Percentiles rank a stretch among this genome's conserved stretches.
phyloP scores from a whole-genome alignment of 805 yeast species.

The Teunomyces lycoperdinae region DNA sequence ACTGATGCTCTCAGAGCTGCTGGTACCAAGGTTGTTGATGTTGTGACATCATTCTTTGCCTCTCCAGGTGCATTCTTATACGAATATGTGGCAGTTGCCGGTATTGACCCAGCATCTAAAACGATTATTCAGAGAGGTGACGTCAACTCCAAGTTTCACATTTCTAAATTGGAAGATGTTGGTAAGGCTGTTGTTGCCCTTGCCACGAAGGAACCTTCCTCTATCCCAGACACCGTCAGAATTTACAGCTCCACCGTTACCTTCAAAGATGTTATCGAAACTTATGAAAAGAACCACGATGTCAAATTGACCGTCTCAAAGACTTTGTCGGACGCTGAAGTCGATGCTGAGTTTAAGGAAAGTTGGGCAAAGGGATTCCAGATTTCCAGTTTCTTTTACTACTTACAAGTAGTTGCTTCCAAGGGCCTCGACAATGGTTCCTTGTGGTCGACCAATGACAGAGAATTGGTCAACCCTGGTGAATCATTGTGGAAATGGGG shows the following conservation, averaged over 20 bases:
- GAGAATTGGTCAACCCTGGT: conserved; percentile 46
- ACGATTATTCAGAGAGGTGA: conserved; percentile 40
- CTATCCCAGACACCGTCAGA: conserved; percentile 44
- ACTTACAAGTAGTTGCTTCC: conserved; percentile 28
- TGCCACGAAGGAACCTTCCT: conserved; percentile 24
- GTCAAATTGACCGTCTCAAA: conserved; percentile 18
- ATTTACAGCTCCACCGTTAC: conserved; percentile 42
- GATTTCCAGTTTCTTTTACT: conserved; percentile 31
- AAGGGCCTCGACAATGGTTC: conserved; percentile 43
- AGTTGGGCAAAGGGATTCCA: conserved; percentile 28
- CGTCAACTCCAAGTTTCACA: conserved; percentile 31
- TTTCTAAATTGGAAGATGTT: conserved; percentile 27
- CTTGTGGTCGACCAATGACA: conserved; percentile 28
- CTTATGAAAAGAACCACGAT: conserved; percentile 39
- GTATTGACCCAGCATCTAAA: conserved; percentile 33
- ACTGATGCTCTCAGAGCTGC: conserved; percentile 35
- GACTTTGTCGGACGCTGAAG: conserved; percentile 20
- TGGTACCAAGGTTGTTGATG: conserved; percentile 48
- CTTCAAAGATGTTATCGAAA: conserved; percentile 34
- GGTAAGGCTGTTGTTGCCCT: conserved; percentile 16
- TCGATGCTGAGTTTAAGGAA: conserved; percentile 27
- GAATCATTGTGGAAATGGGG: conserved; percentile 46
- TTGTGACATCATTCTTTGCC: conserved; percentile 39
- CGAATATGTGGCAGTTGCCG: conserved; percentile 33
- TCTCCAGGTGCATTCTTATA: conserved; percentile 32